phyloP scores from a whole-genome alignment of 164 flowering plant genomes.

The Aristolochia contorta region DNA sequence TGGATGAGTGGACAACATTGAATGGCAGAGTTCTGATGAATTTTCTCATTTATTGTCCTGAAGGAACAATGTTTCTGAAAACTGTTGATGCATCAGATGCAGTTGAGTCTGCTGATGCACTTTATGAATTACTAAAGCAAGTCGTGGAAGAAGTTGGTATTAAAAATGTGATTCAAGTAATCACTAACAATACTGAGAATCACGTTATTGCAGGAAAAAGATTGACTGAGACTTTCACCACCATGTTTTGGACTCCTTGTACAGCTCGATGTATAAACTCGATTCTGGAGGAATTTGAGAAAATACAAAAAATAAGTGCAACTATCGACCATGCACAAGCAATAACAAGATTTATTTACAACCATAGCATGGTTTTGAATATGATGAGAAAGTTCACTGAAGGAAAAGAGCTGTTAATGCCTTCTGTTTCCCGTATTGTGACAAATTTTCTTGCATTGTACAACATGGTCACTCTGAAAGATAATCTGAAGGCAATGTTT shows the following conservation, averaged over 20 bases:
- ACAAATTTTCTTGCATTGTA: slow-evolving; percentile 59
- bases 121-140: slow-evolving; percentile 54
- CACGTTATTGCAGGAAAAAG: slow-evolving; percentile 48
- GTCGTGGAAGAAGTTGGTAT: slow-evolving; percentile 82
- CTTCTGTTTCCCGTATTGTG: slow-evolving; percentile 31
- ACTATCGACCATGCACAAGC: slow-evolving; percentile 52
- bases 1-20: slow-evolving; percentile 48
- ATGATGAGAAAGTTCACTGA: slow-evolving; percentile 22
- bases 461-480: slow-evolving; percentile 48
- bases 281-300: slow-evolving; percentile 66
- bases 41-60: slow-evolving; percentile 56
- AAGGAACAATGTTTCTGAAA: slow-evolving; percentile 67
- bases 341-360: slow-evolving; percentile 35
- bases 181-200: slow-evolving; percentile 46
- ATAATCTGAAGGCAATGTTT: slow-evolving; percentile 57
- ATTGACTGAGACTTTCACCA: slow-evolving; percentile 47
- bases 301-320: slow-evolving; percentile 46
- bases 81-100: slow-evolving; percentile 53
- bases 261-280: slow-evolving; percentile 47
- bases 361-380: slow-evolving; percentile 8
- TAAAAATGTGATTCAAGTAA: slow-evolving; percentile 66
- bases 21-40: slow-evolving; percentile 38
- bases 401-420: slow-evolving; percentile 59
- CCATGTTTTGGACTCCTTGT: slow-evolving; percentile 74
- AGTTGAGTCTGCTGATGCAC: slow-evolving; percentile 34